These are phyloP conservation scores for Vanderwaltozyma polyspora DNA, from an alignment of 805 yeast species.

Conservation along the genomic window DNA sequence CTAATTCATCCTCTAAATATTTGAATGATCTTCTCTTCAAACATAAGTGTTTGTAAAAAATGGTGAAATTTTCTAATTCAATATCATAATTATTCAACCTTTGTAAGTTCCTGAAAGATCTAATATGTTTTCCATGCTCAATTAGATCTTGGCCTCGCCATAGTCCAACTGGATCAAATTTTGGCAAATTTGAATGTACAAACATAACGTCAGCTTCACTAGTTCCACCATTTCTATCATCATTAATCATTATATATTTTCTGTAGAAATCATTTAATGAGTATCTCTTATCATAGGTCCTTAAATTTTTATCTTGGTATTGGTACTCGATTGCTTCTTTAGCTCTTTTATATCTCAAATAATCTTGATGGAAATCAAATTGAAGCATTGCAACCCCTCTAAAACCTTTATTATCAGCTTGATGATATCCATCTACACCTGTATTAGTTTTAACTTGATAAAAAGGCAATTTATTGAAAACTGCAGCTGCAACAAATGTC, in stretches of 20 bases:
- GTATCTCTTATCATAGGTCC: slow-evolving; percentile 10
- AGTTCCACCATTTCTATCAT: slow-evolving; percentile 4
- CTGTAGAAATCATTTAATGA: slow-evolving; percentile 12
- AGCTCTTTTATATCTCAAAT: slow-evolving; percentile 15
- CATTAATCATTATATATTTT: slow-evolving; percentile 8
- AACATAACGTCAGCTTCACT: slow-evolving; percentile 19
- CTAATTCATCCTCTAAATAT: slow-evolving; percentile 11
- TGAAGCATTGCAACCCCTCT: slow-evolving; percentile 74
- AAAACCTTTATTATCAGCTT: slow-evolving; percentile 29
- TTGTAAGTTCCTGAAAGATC: slow-evolving; percentile 13
- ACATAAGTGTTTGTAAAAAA: slow-evolving; percentile 16
- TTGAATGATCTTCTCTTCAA: slow-evolving; percentile 9
- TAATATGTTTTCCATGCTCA: slow-evolving; percentile 16
- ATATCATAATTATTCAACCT: slow-evolving; percentile 18
- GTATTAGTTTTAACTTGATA: slow-evolving; percentile 37
- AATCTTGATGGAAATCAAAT: slow-evolving; percentile 56
- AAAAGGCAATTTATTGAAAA: slow-evolving; percentile 33
- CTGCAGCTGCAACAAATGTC: slow-evolving; percentile 56
- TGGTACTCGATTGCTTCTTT: slow-evolving; percentile 10
- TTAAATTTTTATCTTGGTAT: slow-evolving; percentile 3
- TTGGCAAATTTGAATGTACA: slow-evolving; percentile 32
- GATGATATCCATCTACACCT: slow-evolving; percentile 31
- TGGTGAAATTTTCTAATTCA: slow-evolving; percentile 20
- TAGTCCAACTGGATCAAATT: slow-evolving; percentile 27
- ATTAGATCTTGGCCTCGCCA: slow-evolving; percentile 15